Percentiles rank a stretch among this genome's conserved stretches.
Evolutionary conservation across 805 yeast species (phyloP).

Genomic region (Spathaspora boniae): DNA sequence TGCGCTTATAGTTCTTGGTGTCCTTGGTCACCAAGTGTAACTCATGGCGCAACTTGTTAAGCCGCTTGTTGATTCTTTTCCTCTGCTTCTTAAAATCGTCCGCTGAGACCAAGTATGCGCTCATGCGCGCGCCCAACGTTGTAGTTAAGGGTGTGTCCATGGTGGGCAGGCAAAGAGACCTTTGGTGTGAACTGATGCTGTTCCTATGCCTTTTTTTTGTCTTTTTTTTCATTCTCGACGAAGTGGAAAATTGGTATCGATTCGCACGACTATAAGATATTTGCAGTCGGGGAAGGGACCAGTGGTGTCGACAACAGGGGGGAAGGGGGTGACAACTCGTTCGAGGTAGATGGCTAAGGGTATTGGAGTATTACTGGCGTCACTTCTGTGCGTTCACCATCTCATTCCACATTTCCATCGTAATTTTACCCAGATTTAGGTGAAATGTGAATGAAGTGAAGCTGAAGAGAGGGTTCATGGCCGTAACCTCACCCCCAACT

Average conservation of each 20-base stretch:
- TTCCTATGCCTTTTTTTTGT: not conserved
- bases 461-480: too few species aligned
- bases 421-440: too few species aligned
- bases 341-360: too few species aligned
- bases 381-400: too few species aligned
- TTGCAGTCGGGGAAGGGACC: too few species aligned
- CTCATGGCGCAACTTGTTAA: slow-evolving; percentile 63
- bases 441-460: too few species aligned
- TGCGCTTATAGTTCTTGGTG: slow-evolving; percentile 55
- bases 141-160: slow-evolving; percentile 42
- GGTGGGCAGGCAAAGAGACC: not conserved
- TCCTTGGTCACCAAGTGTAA: slow-evolving; percentile 62
- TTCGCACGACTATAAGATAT: slow-evolving; percentile 2
- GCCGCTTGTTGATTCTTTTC: slow-evolving; percentile 52
- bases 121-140: slow-evolving; percentile 56
- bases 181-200: not conserved
- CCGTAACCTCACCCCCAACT: too few species aligned
- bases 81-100: slow-evolving; percentile 72
- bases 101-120: slow-evolving; percentile 60
- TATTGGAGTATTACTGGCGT: too few species aligned
- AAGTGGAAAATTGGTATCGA: not conserved
- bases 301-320: too few species aligned
- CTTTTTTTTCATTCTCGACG: slow-evolving; percentile 6
- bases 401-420: too few species aligned
- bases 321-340: too few species aligned